These are phyloP conservation scores for Dorcoceras hygrometricum DNA, from an alignment of 257 asterid genomes.

Conservation along the genomic window DNA sequence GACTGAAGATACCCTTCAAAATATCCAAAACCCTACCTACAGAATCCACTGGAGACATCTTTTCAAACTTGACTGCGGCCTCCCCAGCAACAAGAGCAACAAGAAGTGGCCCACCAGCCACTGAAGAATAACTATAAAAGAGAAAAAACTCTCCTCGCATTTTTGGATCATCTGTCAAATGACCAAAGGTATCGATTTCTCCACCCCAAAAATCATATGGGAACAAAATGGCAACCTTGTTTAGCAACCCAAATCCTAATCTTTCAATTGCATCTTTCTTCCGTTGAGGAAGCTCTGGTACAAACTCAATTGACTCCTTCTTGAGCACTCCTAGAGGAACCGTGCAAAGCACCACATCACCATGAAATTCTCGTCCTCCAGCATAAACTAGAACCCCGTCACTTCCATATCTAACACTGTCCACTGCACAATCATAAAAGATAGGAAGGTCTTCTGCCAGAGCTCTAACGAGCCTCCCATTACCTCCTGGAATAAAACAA, in stretches of 20 bases:
- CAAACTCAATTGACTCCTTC: conserved; percentile 66
- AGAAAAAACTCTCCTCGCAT: conserved; percentile 95
- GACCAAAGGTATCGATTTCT: conserved; percentile 96
- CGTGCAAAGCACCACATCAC: conserved; percentile 89
- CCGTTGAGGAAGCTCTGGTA: conserved; percentile 81
- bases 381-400: conserved; percentile 83
- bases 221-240: conserved; percentile 90
- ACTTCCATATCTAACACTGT: conserved; percentile 64
- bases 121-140: conserved; percentile 84
- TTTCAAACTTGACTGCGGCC: conserved; percentile 84
- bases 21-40: conserved; percentile 73
- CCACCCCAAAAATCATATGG: conserved; percentile 99
- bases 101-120: conserved; percentile 96
- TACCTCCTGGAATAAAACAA: conserved; percentile 97
- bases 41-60: conserved; percentile 75
- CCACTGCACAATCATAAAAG: conserved; percentile 56
- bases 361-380: conserved; percentile 68
- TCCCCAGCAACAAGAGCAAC: conserved; percentile 97
- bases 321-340: conserved; percentile 89
- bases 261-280: conserved; percentile 86
- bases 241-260: conserved; percentile 85
- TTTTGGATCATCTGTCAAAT: conserved; percentile 74
- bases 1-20: conserved; percentile 86
- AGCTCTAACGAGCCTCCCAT: conserved; percentile 78
- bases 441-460: conserved; percentile 90